A percentile compares a stretch with the other conserved stretches of the same genome.
phyloP scores from a whole-genome alignment of 169 alveolate genomes.

The Cryptosporidium xiaoi region DNA sequence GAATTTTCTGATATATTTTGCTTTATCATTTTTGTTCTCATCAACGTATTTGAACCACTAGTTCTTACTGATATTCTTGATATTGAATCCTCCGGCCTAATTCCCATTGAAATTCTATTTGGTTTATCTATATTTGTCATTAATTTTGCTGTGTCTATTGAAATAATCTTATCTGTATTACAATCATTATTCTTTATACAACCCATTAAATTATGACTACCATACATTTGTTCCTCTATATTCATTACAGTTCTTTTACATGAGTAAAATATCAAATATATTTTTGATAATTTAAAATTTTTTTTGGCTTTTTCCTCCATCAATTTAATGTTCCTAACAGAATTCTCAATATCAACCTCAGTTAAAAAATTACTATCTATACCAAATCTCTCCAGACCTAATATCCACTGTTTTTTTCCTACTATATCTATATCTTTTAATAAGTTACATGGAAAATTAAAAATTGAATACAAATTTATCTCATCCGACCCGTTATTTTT shows the following conservation, averaged over 20 bases:
- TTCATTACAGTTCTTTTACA: constrained; percentile 45
- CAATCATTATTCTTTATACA: not conserved
- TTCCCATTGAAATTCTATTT: constrained; percentile 2
- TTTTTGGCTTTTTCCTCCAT: constrained; percentile 69
- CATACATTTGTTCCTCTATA: constrained; percentile 53
- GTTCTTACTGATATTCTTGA: constrained; percentile 58
- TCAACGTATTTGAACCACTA: constrained; percentile 13
- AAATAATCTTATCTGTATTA: not conserved
- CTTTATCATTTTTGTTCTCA: constrained; percentile 57
- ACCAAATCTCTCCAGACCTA: constrained; percentile 12
- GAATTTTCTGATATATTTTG: constrained; percentile 42
- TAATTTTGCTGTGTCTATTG: not conserved
- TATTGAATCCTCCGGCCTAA: constrained; percentile 52
- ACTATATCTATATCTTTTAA: constrained; percentile 20
- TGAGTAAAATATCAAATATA: constrained; percentile 52
- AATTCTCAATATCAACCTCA: constrained; percentile 1
- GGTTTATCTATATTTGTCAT: not conserved
- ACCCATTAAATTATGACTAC: not conserved
- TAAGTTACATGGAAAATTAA: constrained; percentile 49
- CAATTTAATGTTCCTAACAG: constrained; percentile 3
- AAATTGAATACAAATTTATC: constrained; percentile 20
- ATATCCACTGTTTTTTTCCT: constrained; percentile 73
- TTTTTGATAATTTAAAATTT: constrained; percentile 47
- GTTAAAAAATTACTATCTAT: not conserved
- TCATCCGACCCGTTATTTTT: constrained; percentile 5